Conservation (phyloP, 2,329 filamentous ascomycete genomes). For the Pseudogymnoascus pannorum region DNA sequence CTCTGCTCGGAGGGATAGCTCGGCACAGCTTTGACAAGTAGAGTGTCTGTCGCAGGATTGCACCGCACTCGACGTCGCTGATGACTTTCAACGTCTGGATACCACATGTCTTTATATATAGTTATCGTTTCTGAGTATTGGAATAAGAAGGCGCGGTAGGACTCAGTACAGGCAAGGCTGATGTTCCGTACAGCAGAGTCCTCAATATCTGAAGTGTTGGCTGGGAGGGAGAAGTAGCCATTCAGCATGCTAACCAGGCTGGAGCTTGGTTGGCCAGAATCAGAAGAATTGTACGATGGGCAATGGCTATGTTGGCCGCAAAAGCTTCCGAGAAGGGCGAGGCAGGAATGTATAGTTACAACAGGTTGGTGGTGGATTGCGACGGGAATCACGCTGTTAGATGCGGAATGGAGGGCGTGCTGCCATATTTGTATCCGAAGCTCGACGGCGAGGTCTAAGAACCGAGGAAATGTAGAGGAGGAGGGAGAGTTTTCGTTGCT, state of each 20-base stretch:
- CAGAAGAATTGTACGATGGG: conserved; percentile 9
- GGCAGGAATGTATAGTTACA: conserved; percentile 10
- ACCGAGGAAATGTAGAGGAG: conserved; percentile 13
- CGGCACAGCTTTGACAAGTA: conserved; percentile 11
- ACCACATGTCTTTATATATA: conserved; percentile 11
- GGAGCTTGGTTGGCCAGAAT: conserved; percentile 12
- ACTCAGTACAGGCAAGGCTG: conserved; percentile 13
- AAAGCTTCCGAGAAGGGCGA: conserved; percentile 13
- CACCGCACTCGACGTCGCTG: conserved; percentile 12
- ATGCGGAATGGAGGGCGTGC: conserved; percentile 12
- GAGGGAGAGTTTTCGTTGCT: conserved; percentile 10
- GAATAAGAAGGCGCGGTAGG: conserved; percentile 10
- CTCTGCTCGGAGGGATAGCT: conserved; percentile 12
- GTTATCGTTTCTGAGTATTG: conserved; percentile 12
- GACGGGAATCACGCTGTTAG: conserved; percentile 12
- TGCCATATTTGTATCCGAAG: conserved; percentile 14
- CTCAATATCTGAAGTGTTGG: conserved; percentile 15
- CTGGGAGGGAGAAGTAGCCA: conserved; percentile 11
- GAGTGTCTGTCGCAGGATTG: conserved; percentile 13
- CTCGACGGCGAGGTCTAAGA: conserved; percentile 10
- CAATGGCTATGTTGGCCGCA: conserved; percentile 13
- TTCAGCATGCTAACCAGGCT: conserved; percentile 13
- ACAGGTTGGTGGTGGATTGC: conserved; percentile 13
- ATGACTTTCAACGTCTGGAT: conserved; percentile 11
- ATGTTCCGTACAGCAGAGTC: conserved; percentile 11